Percentiles rank a stretch among this genome's conserved stretches.
Conservation (phyloP, 805 yeast genomes). For the Saccharomycopsis oosterbeekiorum region DNA sequence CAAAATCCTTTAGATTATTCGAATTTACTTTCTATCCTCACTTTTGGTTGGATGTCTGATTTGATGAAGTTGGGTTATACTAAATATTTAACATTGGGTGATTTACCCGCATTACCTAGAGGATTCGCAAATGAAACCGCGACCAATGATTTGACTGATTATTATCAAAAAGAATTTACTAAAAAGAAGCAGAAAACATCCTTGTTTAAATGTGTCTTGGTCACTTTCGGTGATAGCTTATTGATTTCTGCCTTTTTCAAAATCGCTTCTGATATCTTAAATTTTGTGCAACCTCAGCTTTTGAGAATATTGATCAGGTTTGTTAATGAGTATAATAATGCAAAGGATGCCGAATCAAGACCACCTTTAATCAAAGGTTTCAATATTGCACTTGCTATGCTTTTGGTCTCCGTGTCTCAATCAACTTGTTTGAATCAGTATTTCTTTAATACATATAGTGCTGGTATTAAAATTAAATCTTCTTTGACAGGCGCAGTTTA, state of each 20-base stretch:
- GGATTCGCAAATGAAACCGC: slow-evolving; percentile 48
- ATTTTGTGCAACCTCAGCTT: slow-evolving; percentile 82
- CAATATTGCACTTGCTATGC: slow-evolving; percentile 69
- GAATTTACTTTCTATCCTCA: slow-evolving; percentile 63
- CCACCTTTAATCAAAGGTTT: slow-evolving; percentile 65
- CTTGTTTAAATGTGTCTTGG: slow-evolving; percentile 48
- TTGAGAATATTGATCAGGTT: slow-evolving; percentile 59
- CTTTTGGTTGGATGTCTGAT: slow-evolving; percentile 87
- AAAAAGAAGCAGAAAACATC: slow-evolving; percentile 33
- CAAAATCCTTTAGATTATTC: slow-evolving; percentile 43
- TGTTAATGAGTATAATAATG: slow-evolving; percentile 39
- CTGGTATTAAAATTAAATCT: slow-evolving; percentile 69
- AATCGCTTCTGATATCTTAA: slow-evolving; percentile 62
- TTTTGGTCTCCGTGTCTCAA: slow-evolving; percentile 64
- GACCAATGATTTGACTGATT: slow-evolving; percentile 37
- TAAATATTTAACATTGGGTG: slow-evolving; percentile 43
- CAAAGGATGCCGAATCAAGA: slow-evolving; percentile 24
- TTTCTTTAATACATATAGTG: slow-evolving; percentile 61
- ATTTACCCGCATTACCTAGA: slow-evolving; percentile 72
- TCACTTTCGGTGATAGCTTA: slow-evolving; percentile 68
- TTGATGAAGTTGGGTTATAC: slow-evolving; percentile 71
- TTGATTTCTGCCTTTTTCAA: slow-evolving; percentile 31
- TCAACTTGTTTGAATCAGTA: slow-evolving; percentile 72
- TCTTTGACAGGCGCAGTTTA: slow-evolving; percentile 59
- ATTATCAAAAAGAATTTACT: slow-evolving; percentile 50